Conservation (phyloP, 2,329 filamentous ascomycete species). For the Colletotrichum eleusines region DNA sequence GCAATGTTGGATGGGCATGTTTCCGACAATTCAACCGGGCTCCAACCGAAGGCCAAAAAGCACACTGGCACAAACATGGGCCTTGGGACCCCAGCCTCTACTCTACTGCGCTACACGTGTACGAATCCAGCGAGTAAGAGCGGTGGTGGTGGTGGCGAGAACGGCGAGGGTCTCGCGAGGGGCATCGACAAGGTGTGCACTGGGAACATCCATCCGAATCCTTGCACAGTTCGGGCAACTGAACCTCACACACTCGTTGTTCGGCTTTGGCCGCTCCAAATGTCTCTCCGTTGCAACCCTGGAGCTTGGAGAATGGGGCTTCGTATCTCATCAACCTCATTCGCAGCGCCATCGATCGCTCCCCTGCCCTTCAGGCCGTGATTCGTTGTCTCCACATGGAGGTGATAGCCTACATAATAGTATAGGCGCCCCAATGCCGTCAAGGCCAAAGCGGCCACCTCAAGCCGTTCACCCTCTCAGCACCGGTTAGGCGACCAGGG, state of each 20-base stretch:
- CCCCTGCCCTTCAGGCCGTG: slow-evolving; percentile 13
- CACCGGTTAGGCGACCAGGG: slow-evolving; percentile 11
- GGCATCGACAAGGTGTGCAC: not conserved
- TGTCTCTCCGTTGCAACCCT: slow-evolving; percentile 11
- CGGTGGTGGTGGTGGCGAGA: slow-evolving; percentile 15
- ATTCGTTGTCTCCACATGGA: slow-evolving; percentile 4
- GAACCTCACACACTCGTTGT: slow-evolving; percentile 26
- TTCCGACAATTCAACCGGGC: not conserved
- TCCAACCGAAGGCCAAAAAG: not conserved
- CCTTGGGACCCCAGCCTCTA: not conserved
- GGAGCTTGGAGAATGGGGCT: slow-evolving; percentile 1
- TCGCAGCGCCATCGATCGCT: slow-evolving; percentile 16
- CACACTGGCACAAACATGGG: not conserved
- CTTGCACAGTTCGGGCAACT: slow-evolving; percentile 7
- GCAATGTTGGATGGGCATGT: not conserved
- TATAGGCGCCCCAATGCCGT: slow-evolving; percentile 16
- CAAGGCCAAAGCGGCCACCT: slow-evolving; percentile 8
- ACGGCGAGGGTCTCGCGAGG: not conserved
- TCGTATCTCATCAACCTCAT: slow-evolving; percentile 22
- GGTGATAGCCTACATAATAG: too few relatives aligned
- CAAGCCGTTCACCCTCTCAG: slow-evolving; percentile 15
- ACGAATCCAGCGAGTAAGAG: not conserved
- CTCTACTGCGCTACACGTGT: not conserved
- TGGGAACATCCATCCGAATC: slow-evolving; percentile 19
- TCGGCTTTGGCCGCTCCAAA: slow-evolving; percentile 14